phyloP scores from a whole-genome alignment of 1,139 yeast species.

The Torulaspora pretoriensis region DNA sequence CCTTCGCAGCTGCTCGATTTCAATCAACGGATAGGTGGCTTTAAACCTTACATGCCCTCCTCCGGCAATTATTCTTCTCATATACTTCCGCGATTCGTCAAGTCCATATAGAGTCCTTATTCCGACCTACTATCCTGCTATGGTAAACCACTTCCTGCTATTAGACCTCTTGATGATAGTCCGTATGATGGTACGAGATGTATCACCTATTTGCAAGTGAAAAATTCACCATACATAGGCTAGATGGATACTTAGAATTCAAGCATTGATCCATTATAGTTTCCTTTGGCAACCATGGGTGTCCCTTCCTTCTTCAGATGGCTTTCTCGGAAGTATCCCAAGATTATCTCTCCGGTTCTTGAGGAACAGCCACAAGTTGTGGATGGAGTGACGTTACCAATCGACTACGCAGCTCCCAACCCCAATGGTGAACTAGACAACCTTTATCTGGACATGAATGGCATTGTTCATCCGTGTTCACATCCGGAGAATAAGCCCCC shows the following conservation, averaged over 20 bases:
- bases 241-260: no score
- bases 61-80: slow-evolving; percentile 8
- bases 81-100: neutral
- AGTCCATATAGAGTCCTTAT: neutral
- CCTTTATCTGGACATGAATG: slow-evolving; percentile 90
- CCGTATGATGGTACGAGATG: neutral
- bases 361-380: slow-evolving; percentile 62
- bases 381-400: slow-evolving; percentile 59
- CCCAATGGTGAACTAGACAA: slow-evolving; percentile 96
- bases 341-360: slow-evolving; percentile 83
- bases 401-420: slow-evolving; percentile 69
- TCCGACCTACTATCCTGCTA: neutral
- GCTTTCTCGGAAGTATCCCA: slow-evolving; percentile 90
- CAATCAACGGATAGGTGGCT: slow-evolving; percentile 13
- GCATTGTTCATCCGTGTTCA: slow-evolving; percentile 96
- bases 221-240: neutral
- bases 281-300: slow-evolving; percentile 45
- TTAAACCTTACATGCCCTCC: slow-evolving; percentile 10
- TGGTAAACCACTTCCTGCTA: neutral
- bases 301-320: slow-evolving; percentile 98
- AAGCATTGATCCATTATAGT: no score
- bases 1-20: slow-evolving; percentile 13
- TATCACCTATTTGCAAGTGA: neutral
- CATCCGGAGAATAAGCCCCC: slow-evolving; percentile 94
- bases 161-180: neutral